Base-by-base conservation (phyloP, 1,284 basidiomycete genomes). In the Boletellus deceptivus region DNA sequence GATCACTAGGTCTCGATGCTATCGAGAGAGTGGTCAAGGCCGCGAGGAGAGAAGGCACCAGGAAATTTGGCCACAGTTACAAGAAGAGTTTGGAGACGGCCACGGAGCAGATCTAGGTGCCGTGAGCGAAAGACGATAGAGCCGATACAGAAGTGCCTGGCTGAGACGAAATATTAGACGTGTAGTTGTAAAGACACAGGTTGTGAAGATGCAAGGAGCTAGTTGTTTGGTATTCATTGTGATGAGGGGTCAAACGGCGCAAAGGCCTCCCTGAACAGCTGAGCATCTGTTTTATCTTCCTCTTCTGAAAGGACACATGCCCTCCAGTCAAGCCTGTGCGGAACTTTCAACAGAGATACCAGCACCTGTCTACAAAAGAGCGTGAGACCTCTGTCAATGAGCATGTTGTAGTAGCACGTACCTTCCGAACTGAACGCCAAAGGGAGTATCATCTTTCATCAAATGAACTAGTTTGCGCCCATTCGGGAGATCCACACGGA, bases 381-480 rank as follows among this genome's bases (percentile, higher is more conserved):
- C 54, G 13, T 48, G 24, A 50, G 50, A n/a, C n/a, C 6, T 3
- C 36, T 33, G 40, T 16, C 31, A 25, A 44, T 18, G 41, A 37
- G 29, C 27, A 10, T 27, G 14, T 6, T 11, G 29, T 33, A 55
- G n/a, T 11, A 39, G 16, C 35, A 68, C 84, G 62, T 61, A 94
- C 93, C 94, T 82, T 51, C 93, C 94, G 70, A 97, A 98, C 67
- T 97, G 93, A 46, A 98, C 74, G 58, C 86, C 86, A 63, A 98
- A 98, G 43, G 86, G 86, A 36, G 80, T 74, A 43, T 85, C 79
- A 25, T 84, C 81, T 63, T 84, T 84, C 62, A 97, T 83, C 54
- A 93, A 68, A 72, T 96, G 91, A 25, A 97, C 84, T 73, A 97
- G 74, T 69, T 81, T 87, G 55, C 77, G 76, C n/a, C 93, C 93